phyloP scores from a whole-genome alignment of 164 flowering plant species.

The Dillenia suffruticosa region DNA sequence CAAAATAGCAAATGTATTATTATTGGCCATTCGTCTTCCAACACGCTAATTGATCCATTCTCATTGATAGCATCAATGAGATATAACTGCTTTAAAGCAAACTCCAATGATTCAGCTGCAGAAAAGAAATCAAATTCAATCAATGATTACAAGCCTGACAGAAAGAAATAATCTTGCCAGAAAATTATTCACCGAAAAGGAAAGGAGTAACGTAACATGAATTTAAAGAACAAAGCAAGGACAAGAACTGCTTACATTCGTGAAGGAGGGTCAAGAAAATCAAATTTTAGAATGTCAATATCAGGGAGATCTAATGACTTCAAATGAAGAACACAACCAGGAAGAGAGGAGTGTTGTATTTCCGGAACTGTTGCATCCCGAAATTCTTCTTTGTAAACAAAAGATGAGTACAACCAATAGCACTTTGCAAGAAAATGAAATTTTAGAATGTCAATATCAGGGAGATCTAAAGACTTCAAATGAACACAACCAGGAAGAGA shows the following conservation, averaged over 20 bases:
- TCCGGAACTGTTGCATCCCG: slow-evolving; percentile 87
- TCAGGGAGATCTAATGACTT: slow-evolving; percentile 92
- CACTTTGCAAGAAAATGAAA: slow-evolving; percentile 98
- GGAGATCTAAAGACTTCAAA: slow-evolving; percentile 88
- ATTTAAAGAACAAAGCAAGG: slow-evolving; percentile 1
- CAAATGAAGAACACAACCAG: slow-evolving; percentile 85
- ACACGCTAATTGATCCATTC: slow-evolving; percentile 64
- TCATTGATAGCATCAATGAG: slow-evolving; percentile 96
- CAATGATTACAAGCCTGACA: background rate
- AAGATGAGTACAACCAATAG: slow-evolving; percentile 81
- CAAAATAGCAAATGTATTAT: background rate
- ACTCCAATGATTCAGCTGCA: slow-evolving; percentile 81
- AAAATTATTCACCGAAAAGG: background rate
- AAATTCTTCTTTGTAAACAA: slow-evolving; percentile 70
- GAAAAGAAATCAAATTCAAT: slow-evolving; percentile 12
- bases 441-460: slow-evolving; percentile 82
- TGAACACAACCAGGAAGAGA: slow-evolving; percentile 97
- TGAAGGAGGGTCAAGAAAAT: slow-evolving; percentile 95
- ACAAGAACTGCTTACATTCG: slow-evolving; percentile 34
- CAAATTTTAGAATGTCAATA: slow-evolving; percentile 87
- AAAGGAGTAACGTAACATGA: background rate
- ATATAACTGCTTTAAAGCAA: slow-evolving; percentile 87
- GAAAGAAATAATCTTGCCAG: background rate
- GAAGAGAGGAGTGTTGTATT: slow-evolving; percentile 90
- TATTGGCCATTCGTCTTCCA: slow-evolving; percentile 90